These are phyloP conservation scores for Kurtzmaniella quercitrusa DNA, from an alignment of 1,139 yeast species.

Conservation along the genomic window DNA sequence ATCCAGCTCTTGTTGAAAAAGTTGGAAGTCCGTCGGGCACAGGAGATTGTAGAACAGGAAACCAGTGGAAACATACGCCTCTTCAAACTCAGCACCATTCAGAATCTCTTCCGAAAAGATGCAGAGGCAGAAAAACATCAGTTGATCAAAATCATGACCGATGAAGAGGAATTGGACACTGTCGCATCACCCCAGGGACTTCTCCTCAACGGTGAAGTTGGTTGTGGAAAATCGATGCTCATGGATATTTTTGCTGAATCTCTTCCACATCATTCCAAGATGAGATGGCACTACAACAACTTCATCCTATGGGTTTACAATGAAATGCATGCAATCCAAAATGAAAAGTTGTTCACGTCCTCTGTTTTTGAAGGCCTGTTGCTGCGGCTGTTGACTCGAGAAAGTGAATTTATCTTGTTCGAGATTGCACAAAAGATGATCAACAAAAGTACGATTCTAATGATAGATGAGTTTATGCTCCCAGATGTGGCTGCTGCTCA, in stretches of 20 bases:
- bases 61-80: slow-evolving; percentile 10
- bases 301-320: slow-evolving; percentile 66
- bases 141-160: slow-evolving; percentile 48
- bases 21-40: slow-evolving; percentile 37
- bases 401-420: slow-evolving; percentile 61
- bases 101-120: slow-evolving; percentile 20
- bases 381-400: slow-evolving; percentile 37
- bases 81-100: slow-evolving; percentile 16
- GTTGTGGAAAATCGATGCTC: slow-evolving; percentile 72
- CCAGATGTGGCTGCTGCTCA: slow-evolving; percentile 74
- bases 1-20: slow-evolving; percentile 46
- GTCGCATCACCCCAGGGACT: slow-evolving; percentile 62
- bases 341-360: slow-evolving; percentile 32
- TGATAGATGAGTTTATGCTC: slow-evolving; percentile 70
- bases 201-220: slow-evolving; percentile 68
- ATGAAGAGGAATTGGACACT: slow-evolving; percentile 59
- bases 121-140: slow-evolving; percentile 27
- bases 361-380: slow-evolving; percentile 24
- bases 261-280: slow-evolving; percentile 59
- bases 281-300: slow-evolving; percentile 69
- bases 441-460: slow-evolving; percentile 50
- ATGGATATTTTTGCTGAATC: slow-evolving; percentile 69
- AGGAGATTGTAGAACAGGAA: slow-evolving; percentile 11
- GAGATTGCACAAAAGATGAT: slow-evolving; percentile 69
- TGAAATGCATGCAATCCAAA: slow-evolving; percentile 56